Conservation (phyloP, 306 rosid genomes). For the Morella rubra region DNA sequence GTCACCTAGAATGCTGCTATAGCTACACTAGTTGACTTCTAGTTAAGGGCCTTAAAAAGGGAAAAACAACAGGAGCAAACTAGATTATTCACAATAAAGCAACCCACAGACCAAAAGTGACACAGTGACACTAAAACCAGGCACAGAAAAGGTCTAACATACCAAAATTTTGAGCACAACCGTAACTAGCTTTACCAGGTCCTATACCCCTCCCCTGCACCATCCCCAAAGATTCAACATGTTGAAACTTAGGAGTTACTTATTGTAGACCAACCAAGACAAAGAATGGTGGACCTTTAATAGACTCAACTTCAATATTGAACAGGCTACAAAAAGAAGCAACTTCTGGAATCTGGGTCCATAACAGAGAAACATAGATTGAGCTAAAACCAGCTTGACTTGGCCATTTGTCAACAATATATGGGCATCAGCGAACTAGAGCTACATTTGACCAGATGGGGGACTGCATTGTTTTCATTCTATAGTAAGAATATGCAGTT, state of each 20-base stretch:
- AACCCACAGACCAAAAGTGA: neutral
- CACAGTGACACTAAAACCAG: too few species aligned
- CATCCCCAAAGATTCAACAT: neutral
- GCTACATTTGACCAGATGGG: neutral
- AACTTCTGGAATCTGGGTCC: neutral
- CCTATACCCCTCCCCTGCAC: neutral
- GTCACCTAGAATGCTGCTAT: neutral
- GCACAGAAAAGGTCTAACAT: neutral
- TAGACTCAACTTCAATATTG: neutral
- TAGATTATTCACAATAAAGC: neutral
- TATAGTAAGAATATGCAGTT: neutral
- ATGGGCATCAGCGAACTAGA: neutral
- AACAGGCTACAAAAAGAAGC: neutral
- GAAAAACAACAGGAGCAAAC: too few species aligned
- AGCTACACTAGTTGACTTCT: neutral
- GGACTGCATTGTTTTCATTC: neutral
- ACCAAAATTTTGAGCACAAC: neutral
- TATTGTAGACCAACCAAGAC: neutral
- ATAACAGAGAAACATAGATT: neutral
- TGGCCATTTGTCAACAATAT: too few species aligned
- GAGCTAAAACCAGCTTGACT: neutral
- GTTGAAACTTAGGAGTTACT: neutral
- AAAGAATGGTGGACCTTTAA: neutral
- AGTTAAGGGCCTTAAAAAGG: too few species aligned
- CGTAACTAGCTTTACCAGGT: neutral